Evolutionary conservation across 2,329 filamentous ascomycete genomes (phyloP).

Genomic region (Aspergillus intermedius): DNA sequence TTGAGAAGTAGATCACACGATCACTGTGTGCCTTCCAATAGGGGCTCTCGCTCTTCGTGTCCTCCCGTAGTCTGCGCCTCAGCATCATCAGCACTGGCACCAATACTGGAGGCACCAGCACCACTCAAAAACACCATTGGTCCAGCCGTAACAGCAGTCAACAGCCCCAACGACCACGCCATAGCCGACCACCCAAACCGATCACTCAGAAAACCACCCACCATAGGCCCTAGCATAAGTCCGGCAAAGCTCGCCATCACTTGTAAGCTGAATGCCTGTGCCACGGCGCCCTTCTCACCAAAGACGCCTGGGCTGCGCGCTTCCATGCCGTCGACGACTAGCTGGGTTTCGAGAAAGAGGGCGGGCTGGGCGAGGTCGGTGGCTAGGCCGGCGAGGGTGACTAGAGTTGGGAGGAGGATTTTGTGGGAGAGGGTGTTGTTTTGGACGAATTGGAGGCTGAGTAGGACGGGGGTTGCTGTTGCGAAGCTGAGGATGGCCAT

Average conservation of each 20-base stretch:
- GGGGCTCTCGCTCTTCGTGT: not conserved
- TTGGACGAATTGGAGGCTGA: slow-evolving; percentile 57
- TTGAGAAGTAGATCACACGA: not conserved
- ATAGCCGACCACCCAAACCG: slow-evolving; percentile 21
- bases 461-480: slow-evolving; percentile 51
- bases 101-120: not conserved
- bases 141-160: slow-evolving; percentile 18
- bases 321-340: slow-evolving; percentile 48
- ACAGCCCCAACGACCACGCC: slow-evolving; percentile 18
- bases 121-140: slow-evolving; percentile 7
- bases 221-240: slow-evolving; percentile 52
- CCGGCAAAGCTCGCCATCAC: slow-evolving; percentile 55
- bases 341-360: slow-evolving; percentile 63
- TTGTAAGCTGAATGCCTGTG: slow-evolving; percentile 58
- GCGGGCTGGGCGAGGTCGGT: slow-evolving; percentile 55
- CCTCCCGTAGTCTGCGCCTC: not conserved
- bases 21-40: not conserved
- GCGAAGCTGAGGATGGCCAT: slow-evolving; percentile 51
- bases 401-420: slow-evolving; percentile 56
- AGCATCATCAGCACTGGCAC: not conserved
- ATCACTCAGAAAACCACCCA: slow-evolving; percentile 40
- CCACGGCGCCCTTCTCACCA: slow-evolving; percentile 48
- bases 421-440: slow-evolving; percentile 55
- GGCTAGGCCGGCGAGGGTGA: slow-evolving; percentile 53
- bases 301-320: slow-evolving; percentile 62